These are phyloP conservation scores for Trichoderma brevicompactum DNA, from an alignment of 2,329 filamentous ascomycete species.

Conservation along the genomic window DNA sequence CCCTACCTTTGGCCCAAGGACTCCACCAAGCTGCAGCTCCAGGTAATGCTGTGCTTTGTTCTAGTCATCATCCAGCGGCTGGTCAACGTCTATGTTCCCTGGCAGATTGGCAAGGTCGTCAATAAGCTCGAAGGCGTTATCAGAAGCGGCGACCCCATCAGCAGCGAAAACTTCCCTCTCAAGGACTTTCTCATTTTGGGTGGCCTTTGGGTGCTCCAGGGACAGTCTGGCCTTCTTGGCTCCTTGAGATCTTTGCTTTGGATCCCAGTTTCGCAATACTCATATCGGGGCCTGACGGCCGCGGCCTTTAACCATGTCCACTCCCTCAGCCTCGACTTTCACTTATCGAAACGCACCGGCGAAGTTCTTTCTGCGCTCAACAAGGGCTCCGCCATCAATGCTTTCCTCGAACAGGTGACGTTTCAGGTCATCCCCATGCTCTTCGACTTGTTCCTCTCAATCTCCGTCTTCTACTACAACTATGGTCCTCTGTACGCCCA, in stretches of 20 bases:
- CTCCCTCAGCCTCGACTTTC: slow-evolving; percentile 91
- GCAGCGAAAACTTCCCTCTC: slow-evolving; percentile 43
- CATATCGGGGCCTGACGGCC: slow-evolving; percentile 90
- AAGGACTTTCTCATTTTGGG: slow-evolving; percentile 51
- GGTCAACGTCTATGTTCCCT: slow-evolving; percentile 85
- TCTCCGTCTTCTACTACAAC: slow-evolving; percentile 71
- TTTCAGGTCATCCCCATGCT: slow-evolving; percentile 97
- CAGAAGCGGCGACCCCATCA: slow-evolving; percentile 46
- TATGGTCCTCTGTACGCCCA: slow-evolving; percentile 78
- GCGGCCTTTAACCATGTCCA: slow-evolving; percentile 98
- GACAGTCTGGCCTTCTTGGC: slow-evolving; percentile 83
- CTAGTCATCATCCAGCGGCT: slow-evolving; percentile 80
- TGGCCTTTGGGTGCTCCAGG: slow-evolving; percentile 82
- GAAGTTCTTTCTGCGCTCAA: slow-evolving; percentile 94
- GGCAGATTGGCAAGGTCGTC: slow-evolving; percentile 81
- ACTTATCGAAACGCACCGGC: slow-evolving; percentile 93
- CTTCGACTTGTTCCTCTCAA: slow-evolving; percentile 82
- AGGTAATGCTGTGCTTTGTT: slow-evolving; percentile 80
- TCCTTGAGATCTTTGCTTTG: slow-evolving; percentile 82
- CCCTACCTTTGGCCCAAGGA: slow-evolving; percentile 96
- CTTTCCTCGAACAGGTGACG: slow-evolving; percentile 93
- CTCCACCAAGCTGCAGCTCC: slow-evolving; percentile 70
- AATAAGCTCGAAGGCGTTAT: slow-evolving; percentile 64
- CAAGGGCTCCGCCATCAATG: slow-evolving; percentile 95
- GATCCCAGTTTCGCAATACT: slow-evolving; percentile 97